Percentiles rank a stretch among this genome's conserved stretches.
Evolutionary conservation across 306 rosid species (phyloP).

Genomic region (Malus fusca): DNA sequence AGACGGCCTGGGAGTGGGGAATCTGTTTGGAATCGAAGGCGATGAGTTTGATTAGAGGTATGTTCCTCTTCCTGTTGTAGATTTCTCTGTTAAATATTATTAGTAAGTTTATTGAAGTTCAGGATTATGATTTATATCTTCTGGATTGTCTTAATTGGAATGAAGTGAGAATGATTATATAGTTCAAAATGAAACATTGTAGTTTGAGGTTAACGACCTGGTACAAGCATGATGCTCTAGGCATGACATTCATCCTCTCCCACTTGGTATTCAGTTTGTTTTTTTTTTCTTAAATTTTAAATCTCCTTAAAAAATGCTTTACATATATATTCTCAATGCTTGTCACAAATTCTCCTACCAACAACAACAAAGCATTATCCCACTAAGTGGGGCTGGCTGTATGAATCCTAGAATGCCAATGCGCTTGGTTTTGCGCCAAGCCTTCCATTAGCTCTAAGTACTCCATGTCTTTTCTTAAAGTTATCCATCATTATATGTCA

Average conservation of each 20-base stretch:
- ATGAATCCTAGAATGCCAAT: no score
- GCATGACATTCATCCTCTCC: background rate
- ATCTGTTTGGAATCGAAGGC: slow-evolving; percentile 50
- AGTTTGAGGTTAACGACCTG: background rate
- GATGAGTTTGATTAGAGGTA: slow-evolving; percentile 61
- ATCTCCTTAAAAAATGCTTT: background rate
- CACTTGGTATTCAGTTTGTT: background rate
- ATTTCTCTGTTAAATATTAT: background rate
- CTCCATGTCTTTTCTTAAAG: no score
- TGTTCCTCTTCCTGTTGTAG: background rate
- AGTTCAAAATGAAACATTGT: background rate
- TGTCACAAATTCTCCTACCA: background rate
- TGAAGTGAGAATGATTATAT: background rate
- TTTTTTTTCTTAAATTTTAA: background rate
- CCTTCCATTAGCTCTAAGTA: no score
- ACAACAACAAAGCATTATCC: no score
- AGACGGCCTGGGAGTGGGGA: slow-evolving; percentile 60
- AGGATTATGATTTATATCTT: background rate
- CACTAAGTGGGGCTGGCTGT: no score
- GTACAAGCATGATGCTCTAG: background rate
- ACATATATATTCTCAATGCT: background rate
- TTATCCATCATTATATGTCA: background rate
- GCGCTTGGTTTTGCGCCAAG: no score
- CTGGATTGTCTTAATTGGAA: background rate
- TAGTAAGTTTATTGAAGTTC: slow-evolving; percentile 1